Evolutionary conservation across 2,329 filamentous ascomycete species (phyloP), one percentile per base, ranked within the genome.

Genomic region (Fusarium goolgardi): DNA sequence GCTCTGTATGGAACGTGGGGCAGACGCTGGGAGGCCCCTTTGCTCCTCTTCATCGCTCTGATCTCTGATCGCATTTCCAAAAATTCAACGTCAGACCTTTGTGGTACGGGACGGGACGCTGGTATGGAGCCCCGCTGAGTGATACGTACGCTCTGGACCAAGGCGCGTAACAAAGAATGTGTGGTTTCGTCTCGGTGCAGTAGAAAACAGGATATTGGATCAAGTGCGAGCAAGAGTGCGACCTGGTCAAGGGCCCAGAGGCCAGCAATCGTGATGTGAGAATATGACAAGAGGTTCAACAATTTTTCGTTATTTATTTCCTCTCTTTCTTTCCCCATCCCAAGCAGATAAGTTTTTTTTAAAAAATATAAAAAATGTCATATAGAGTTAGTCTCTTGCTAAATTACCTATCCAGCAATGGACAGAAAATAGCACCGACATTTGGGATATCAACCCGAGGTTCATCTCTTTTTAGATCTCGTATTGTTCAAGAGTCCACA

Each of bases 401-500:
- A 20, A 55, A 56, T 59, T 57, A 23, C 23, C 23, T 6, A 40
- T 54, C 49, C 43, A 37, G 54, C 18, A 20, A 16, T 16, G 23
- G 45, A 49, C 50, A 54, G 56, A 44, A 60, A 43, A 46, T 65
- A 59, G 34, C 29, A 59, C 29, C 41, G 32, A n/a, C 23, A 20
- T 47, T 35, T 15, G n/a, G 32, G n/a, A 29, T 25, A 25, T 41
- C 41, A 61, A 32, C 21, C 35, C 45, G n/a, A 40, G 29, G 31
- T 25, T 8, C 41, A 15, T 67, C 46, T 56, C 53, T 47, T 71
- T 59, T 53, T 45, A 65, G 62, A 59, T 43, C 60, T 72, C 70
- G 70, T 73, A 72, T 72, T 67, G 27, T 55, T 41, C 60, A n/a
- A 32, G 51, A 65, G 61, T 41, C 59, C 65, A 55, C 65, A 52